Evolutionary conservation across 2,329 filamentous ascomycete genomes (phyloP).

Genomic region (Aureobasidium sp.): DNA sequence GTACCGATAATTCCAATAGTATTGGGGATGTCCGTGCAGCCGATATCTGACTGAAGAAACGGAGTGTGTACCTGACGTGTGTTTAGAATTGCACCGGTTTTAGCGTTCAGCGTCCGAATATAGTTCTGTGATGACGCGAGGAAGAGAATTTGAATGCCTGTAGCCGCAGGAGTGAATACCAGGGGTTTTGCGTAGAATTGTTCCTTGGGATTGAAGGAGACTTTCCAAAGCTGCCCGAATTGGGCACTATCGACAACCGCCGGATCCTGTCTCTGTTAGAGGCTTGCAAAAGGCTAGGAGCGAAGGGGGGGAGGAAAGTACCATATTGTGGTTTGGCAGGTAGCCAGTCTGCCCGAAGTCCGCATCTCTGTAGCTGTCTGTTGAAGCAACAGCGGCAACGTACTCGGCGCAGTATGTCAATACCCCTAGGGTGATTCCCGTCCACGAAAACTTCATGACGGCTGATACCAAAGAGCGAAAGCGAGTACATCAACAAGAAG

Average conservation of each 20-base stretch:
- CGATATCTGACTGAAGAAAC: constrained; percentile 44
- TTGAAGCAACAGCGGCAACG: no score
- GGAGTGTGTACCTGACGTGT: constrained; percentile 38
- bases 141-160: constrained; percentile 27
- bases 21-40: constrained; percentile 46
- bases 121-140: constrained; percentile 36
- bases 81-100: constrained; percentile 35
- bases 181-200: constrained; percentile 45
- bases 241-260: constrained; percentile 28
- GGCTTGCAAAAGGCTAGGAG: no score
- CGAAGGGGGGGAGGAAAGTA: no score
- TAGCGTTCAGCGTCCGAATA: constrained; percentile 36
- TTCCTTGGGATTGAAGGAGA: constrained; percentile 30
- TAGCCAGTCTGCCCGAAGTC: no score
- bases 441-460: no score
- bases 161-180: constrained; percentile 34
- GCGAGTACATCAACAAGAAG: no score
- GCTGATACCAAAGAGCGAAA: no score
- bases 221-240: constrained; percentile 35
- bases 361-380: constrained; percentile 15
- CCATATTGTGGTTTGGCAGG: no score
- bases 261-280: constrained; percentile 30
- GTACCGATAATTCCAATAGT: constrained; percentile 39
- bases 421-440: no score
- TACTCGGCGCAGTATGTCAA: no score